Evolutionary conservation across 768 basidiomycete species (phyloP).

Genomic region (Calvatia gigantea): DNA sequence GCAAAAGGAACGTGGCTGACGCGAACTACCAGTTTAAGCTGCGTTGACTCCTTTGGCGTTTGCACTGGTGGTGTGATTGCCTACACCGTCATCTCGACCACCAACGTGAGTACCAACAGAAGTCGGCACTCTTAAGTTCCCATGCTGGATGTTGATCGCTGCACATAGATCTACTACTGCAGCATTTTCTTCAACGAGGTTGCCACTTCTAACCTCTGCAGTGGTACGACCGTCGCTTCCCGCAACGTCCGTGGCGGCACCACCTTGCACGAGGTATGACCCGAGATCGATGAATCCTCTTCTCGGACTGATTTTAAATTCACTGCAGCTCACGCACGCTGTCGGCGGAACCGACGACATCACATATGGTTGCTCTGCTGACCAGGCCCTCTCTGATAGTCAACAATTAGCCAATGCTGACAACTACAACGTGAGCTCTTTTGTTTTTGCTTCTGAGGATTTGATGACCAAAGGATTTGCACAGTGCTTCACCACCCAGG

Average conservation of each 20-base stretch:
- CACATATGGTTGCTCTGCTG: constrained; percentile 36
- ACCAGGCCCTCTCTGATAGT: constrained; percentile 34
- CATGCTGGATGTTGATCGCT: neutral
- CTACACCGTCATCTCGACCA: constrained; percentile 42
- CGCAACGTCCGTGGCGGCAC: constrained; percentile 46
- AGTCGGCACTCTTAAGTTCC: too few species aligned
- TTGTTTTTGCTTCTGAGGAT: neutral
- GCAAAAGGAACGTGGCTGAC: neutral
- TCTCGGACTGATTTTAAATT: neutral
- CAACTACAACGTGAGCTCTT: constrained; percentile 39
- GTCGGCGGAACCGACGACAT: constrained; percentile 37
- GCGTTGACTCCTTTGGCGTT: constrained; percentile 33
- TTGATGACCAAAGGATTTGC: neutral
- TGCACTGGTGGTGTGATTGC: constrained; percentile 40
- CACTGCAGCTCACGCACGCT: constrained; percentile 38
- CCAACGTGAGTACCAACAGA: constrained; percentile 28
- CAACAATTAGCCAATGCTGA: constrained; percentile 37
- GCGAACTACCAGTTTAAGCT: constrained; percentile 30
- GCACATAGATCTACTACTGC: constrained; percentile 41
- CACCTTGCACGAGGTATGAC: constrained; percentile 39
- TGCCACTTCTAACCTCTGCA: constrained; percentile 33
- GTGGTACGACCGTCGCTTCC: constrained; percentile 38
- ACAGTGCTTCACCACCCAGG: constrained; percentile 44
- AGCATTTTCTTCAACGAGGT: constrained; percentile 45
- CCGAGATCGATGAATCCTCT: neutral